A percentile compares a stretch with the other conserved stretches of the same genome.
Conservation (phyloP, 225 moss, liverwort and hornwort species). For the Polytrichum formosum region DNA sequence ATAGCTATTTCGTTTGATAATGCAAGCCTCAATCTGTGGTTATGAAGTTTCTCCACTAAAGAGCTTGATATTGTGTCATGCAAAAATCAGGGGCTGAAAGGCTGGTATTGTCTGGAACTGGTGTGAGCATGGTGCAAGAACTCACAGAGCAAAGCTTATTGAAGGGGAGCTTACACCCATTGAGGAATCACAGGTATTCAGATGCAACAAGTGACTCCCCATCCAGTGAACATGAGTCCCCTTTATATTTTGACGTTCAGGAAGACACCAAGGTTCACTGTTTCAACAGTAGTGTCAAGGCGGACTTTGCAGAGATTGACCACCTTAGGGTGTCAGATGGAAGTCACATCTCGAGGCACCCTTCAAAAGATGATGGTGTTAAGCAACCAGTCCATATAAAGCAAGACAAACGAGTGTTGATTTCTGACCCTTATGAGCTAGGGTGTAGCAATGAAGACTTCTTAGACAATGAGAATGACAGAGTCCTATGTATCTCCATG, state of each 20-base stretch:
- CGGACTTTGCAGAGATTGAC: constrained; percentile 44
- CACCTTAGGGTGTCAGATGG: constrained; percentile 46
- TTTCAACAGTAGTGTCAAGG: constrained; percentile 21
- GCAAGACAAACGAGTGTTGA: constrained; percentile 18
- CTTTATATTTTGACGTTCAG: constrained; percentile 33
- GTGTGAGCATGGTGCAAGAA: constrained; percentile 8
- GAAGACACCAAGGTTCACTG: constrained; percentile 21
- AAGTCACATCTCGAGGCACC: constrained; percentile 21
- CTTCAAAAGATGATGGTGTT: constrained; percentile 19
- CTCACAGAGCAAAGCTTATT: constrained; percentile 36
- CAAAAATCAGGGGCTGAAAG: not conserved
- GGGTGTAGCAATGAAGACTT: constrained; percentile 60
- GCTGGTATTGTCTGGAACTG: not conserved
- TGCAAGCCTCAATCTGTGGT: too few species aligned
- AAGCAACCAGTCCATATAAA: constrained; percentile 19
- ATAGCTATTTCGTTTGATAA: too few species aligned
- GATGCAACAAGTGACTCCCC: constrained; percentile 51
- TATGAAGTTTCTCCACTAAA: too few species aligned
- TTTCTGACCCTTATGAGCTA: constrained; percentile 32
- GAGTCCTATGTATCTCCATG: constrained; percentile 15
- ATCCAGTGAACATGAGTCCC: constrained; percentile 43
- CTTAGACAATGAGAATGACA: constrained; percentile 42
- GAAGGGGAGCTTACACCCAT: constrained; percentile 48
- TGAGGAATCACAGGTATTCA: constrained; percentile 50
- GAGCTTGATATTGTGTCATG: too few species aligned